These are phyloP conservation scores for Zancudomyces culisetae DNA, from an alignment of 371 early-diverging fungal genomes.

Conservation along the genomic window DNA sequence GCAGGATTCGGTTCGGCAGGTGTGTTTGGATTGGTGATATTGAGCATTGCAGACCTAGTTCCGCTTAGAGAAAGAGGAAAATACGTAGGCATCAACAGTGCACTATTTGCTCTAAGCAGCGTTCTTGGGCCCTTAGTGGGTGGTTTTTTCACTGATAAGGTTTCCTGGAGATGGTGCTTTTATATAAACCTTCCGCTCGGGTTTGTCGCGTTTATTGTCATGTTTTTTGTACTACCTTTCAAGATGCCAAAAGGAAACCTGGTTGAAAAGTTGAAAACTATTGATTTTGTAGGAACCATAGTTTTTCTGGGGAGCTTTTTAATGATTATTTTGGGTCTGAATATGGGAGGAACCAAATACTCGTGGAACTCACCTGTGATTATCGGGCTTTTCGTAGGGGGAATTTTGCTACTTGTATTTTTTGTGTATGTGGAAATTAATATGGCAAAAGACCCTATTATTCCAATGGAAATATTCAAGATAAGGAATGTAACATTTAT, in stretches of 20 bases:
- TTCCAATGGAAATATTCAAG: constrained; percentile 29
- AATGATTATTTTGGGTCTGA: constrained; percentile 33
- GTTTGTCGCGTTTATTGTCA: constrained; percentile 28
- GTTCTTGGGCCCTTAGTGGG: constrained; percentile 55
- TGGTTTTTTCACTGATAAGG: constrained; percentile 43
- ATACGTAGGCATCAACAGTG: constrained; percentile 32
- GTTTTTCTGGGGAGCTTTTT: constrained; percentile 30
- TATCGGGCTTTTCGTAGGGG: constrained; percentile 30
- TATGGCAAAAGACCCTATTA: constrained; percentile 35
- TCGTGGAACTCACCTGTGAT: constrained; percentile 38
- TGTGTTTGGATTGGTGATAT: constrained; percentile 34
- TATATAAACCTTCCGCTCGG: constrained; percentile 56
- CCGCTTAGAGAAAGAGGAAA: constrained; percentile 28
- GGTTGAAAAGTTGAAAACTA: constrained; percentile 29
- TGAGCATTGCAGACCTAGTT: constrained; percentile 18
- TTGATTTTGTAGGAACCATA: constrained; percentile 41
- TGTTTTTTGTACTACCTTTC: constrained; percentile 29
- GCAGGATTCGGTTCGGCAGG: constrained; percentile 55
- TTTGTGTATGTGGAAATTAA: constrained; percentile 39
- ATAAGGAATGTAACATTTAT: constrained; percentile 19
- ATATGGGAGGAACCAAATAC: constrained; percentile 41
- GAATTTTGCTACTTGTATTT: constrained; percentile 21
- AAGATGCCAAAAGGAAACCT: constrained; percentile 25
- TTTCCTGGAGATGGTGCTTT: constrained; percentile 45
- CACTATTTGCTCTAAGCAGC: constrained; percentile 35